Conservation (phyloP, 2,329 filamentous ascomycete genomes). For the Trichoderma endophyticum region DNA sequence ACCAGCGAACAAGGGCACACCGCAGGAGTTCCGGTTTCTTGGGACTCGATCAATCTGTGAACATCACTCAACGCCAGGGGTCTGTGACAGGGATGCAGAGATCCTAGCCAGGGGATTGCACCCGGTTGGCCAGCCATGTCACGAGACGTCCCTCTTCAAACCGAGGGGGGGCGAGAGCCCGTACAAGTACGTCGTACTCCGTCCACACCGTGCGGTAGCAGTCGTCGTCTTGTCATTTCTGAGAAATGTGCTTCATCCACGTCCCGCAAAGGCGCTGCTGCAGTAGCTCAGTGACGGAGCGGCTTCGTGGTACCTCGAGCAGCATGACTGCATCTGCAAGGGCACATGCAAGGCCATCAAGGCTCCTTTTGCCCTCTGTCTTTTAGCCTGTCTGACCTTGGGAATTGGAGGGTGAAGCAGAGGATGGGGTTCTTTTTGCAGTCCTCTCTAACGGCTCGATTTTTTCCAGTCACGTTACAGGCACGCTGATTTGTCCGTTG, state of each 20-base stretch:
- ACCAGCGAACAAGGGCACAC: neutral
- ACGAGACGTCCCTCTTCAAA: conserved; percentile 2
- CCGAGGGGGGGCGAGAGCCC: neutral
- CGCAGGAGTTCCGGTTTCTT: conserved; percentile 14
- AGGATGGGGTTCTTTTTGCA: neutral
- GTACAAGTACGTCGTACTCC: neutral
- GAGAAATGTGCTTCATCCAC: neutral
- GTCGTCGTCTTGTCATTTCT: neutral
- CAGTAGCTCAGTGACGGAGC: neutral
- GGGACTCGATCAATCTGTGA: conserved; percentile 14
- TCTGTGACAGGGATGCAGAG: neutral
- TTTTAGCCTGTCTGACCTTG: neutral
- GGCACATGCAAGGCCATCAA: neutral
- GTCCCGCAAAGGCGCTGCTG: neutral
- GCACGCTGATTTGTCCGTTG: neutral
- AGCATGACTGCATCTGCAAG: neutral
- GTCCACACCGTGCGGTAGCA: neutral
- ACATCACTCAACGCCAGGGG: neutral
- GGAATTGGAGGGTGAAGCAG: neutral
- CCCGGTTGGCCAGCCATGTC: conserved; percentile 13
- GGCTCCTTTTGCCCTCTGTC: neutral
- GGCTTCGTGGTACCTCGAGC: neutral
- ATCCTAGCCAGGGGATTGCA: conserved; percentile 14
- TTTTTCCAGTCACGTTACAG: neutral
- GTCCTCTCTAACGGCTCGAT: neutral